Evolutionary conservation across 345 rosid species (phyloP), one percentile per base, ranked within the genome.

Genomic region (Combretum micranthum): DNA sequence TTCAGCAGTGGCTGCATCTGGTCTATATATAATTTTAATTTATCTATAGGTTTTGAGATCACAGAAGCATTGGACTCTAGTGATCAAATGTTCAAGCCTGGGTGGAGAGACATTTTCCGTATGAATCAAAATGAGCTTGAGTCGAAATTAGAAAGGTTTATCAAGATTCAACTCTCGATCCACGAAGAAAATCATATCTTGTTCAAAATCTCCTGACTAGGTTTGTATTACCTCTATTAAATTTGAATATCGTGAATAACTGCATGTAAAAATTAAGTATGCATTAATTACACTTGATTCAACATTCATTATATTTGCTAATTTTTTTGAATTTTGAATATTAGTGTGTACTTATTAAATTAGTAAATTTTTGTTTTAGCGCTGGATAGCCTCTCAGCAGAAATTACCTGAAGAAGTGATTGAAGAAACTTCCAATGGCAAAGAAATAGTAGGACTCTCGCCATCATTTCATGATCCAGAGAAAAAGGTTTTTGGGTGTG

Each of bases 31-130:
- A 10, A 17, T 32, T 8, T 3, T 13, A 21, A 19, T 20, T 17
- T 59, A 54, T 57, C 21, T 25, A 8, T 54, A 87, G 96, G 63
- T 53, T 64, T 61, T 66, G 83, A 77, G 55, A 69, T 83, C 55
- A 76, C 68, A 57, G 91, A 85, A 63, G 72, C 73, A 65, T 61
- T 85, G 70, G 86, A 85, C 66, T 89, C 80, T 50, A 70, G 64
- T 65, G 87, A 83, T 68, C 80, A 67, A 58, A 85, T 76, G 75
- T 91, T 91, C 80, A 87, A 87, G 82, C 98, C 98, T 62, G 98
- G 98, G 26, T 83, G 96, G 96, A 85, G 85, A 61, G 96, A 87
- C 76, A 91, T 91, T 42, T 91, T 91, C 63, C 85, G 90, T n/a
- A 79, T 84, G 87, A 84, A 84, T 64, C 79, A 84, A 71, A 81